Conservation (phyloP, 2,329 filamentous ascomycete species). For the Fusarium bulbicola region DNA sequence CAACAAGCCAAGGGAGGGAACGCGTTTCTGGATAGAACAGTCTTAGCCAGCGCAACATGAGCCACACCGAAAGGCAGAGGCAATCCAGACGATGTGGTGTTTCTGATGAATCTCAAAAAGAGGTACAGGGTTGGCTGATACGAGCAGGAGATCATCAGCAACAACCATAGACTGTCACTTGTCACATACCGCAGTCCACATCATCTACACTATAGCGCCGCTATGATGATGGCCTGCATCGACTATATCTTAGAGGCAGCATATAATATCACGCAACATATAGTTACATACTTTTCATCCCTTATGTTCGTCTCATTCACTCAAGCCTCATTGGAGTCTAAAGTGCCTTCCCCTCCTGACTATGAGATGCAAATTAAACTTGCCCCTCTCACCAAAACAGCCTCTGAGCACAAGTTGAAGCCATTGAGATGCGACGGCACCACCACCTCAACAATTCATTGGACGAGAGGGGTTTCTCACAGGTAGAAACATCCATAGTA, state of each 20-base stretch:
- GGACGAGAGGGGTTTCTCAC: neutral
- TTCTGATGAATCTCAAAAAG: conserved; percentile 20
- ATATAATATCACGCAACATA: conserved; percentile 10
- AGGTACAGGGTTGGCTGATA: conserved; percentile 4
- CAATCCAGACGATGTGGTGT: conserved; percentile 5
- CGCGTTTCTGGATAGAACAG: conserved; percentile 2
- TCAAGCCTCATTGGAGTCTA: conserved; percentile 10
- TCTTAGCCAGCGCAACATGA: neutral
- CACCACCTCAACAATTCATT: conserved; percentile 8
- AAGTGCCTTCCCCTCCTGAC: conserved; percentile 20
- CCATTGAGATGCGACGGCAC: conserved; percentile 1
- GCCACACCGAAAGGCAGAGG: neutral
- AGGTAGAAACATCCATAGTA: neutral
- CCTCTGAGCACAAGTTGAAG: conserved; percentile 12
- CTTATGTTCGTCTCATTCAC: conserved; percentile 24
- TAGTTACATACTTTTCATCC: conserved; percentile 1
- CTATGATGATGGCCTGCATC: conserved; percentile 4
- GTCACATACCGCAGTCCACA: conserved; percentile 1
- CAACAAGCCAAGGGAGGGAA: conserved; percentile 1
- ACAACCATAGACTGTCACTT: conserved; percentile 13
- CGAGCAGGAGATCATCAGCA: conserved; percentile 5
- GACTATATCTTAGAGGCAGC: neutral
- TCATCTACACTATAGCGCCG: conserved; percentile 6
- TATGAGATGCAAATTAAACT: conserved; percentile 32
- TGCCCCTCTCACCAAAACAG: conserved; percentile 24